phyloP scores from a whole-genome alignment of 2,329 filamentous ascomycete genomes.

The Fusarium agapanthi region DNA sequence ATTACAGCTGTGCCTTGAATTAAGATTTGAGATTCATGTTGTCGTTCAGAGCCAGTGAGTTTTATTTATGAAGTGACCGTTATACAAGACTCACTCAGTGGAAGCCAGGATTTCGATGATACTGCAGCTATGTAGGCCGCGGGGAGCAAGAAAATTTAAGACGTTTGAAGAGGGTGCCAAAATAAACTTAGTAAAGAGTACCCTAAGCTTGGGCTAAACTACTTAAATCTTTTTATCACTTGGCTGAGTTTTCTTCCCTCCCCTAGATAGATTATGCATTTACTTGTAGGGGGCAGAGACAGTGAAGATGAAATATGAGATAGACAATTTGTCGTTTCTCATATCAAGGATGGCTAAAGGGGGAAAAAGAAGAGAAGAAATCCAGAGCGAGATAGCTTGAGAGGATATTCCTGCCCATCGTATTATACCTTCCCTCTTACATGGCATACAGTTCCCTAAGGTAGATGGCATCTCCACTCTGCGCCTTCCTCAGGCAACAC shows the following conservation, averaged over 20 bases:
- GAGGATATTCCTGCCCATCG: neutral
- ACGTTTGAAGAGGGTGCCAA: neutral
- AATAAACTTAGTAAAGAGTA: neutral
- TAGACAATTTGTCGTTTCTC: neutral
- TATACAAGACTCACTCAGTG: neutral
- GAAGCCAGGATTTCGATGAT: neutral
- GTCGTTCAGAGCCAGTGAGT: neutral
- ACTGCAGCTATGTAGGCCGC: too few species aligned
- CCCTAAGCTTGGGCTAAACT: neutral
- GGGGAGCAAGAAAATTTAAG: neutral
- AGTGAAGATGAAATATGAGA: neutral
- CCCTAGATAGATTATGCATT: neutral
- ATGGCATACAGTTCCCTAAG: neutral
- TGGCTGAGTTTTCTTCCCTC: neutral
- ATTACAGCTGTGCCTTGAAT: neutral
- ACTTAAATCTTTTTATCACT: neutral
- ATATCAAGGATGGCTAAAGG: neutral
- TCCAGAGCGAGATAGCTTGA: neutral
- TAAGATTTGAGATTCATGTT: neutral
- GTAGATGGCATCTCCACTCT: neutral
- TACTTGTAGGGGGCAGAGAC: neutral
- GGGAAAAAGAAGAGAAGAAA: neutral
- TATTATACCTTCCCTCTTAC: neutral
- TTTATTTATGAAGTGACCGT: neutral
- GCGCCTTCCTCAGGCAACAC: neutral